Evolutionary conservation across 108 stramenopile genomes (phyloP), one percentile per base, ranked within the genome.

Genomic region (Parietichytrium sp.): DNA sequence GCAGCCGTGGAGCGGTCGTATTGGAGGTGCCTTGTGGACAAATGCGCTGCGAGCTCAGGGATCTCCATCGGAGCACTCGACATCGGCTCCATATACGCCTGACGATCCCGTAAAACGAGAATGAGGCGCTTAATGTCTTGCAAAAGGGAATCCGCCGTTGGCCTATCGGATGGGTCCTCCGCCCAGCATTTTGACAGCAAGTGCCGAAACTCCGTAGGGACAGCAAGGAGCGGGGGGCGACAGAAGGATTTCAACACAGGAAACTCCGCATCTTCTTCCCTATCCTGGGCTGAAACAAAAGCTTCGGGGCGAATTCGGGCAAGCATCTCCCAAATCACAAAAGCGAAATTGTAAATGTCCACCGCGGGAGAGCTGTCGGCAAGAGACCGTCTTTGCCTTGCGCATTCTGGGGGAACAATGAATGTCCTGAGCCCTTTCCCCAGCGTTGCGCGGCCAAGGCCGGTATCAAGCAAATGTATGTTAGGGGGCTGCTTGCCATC

Each of bases 301-400:
- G 36, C 61, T 10, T 36, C 20, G 6, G 8, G 23, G 61, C 61
- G 61, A 10, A 72, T 16, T 20, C 45, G 36, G 4, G 61, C 33
- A 23, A 72, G 61, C 61, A 72, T 72, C 20, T 72, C 61, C 61
- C 61, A 72, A 38, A 72, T 33, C 8, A 72, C 20, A 72, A 45
- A 45, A n/a, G 61, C 61, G 20, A 72, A 72, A 27, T 72, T 33
- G 20, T 23, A 72, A 20, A 72, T n/a, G 33, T 72, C 61, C 13
- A 72, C 45, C 10, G 61, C 16, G 6, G 13, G n/a, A 16, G 33
- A 33, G 7, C 23, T 42, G 6, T 72, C 61, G 23, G 61, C 12
- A 2, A 3, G 33, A n/a, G n/a, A n/a, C n/a, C n/a, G n/a, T n/a
- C n/a, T n/a, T n/a, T n/a, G n/a, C n/a, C n/a, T n/a, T n/a, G n/a